Conservation (phyloP, 495 filamentous ascomycete genomes). For the Astrocystis sublimbata region DNA sequence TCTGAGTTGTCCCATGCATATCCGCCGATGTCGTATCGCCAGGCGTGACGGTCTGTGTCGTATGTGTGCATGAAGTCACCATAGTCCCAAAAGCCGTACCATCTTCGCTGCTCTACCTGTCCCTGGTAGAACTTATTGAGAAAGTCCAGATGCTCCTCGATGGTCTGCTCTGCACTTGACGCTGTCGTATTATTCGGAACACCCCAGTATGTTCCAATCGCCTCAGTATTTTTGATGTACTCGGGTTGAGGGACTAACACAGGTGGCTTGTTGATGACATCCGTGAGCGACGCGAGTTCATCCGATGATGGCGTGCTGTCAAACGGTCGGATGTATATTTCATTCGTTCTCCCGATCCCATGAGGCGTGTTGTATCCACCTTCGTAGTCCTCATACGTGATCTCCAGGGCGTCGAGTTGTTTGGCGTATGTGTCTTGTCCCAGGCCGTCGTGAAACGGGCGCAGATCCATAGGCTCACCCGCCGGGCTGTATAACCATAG, state of each 20-base stretch:
- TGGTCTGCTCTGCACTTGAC: slow-evolving; percentile 20
- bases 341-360: slow-evolving; percentile 50
- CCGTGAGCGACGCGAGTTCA: slow-evolving; percentile 33
- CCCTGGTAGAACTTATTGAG: slow-evolving; percentile 47
- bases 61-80: slow-evolving; percentile 56
- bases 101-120: slow-evolving; percentile 46
- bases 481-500: slow-evolving; percentile 54
- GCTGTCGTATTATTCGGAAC: slow-evolving; percentile 25
- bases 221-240: slow-evolving; percentile 45
- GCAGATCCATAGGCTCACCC: slow-evolving; percentile 48
- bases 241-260: slow-evolving; percentile 38
- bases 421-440: slow-evolving; percentile 47
- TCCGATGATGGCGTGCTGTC: slow-evolving; percentile 41
- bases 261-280: slow-evolving; percentile 39
- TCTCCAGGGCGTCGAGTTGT: slow-evolving; percentile 51
- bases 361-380: slow-evolving; percentile 47
- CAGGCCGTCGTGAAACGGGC: slow-evolving; percentile 52
- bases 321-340: slow-evolving; percentile 47
- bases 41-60: slow-evolving; percentile 49
- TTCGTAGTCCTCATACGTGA: slow-evolving; percentile 58
- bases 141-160: slow-evolving; percentile 46
- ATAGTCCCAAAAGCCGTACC: slow-evolving; percentile 57
- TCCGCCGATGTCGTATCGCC: slow-evolving; percentile 55
- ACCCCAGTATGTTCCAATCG: slow-evolving; percentile 46
- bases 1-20: slow-evolving; percentile 59